Base-by-base conservation (phyloP, 768 basidiomycete genomes). In the Cystobasidiopsis lactophilus region DNA sequence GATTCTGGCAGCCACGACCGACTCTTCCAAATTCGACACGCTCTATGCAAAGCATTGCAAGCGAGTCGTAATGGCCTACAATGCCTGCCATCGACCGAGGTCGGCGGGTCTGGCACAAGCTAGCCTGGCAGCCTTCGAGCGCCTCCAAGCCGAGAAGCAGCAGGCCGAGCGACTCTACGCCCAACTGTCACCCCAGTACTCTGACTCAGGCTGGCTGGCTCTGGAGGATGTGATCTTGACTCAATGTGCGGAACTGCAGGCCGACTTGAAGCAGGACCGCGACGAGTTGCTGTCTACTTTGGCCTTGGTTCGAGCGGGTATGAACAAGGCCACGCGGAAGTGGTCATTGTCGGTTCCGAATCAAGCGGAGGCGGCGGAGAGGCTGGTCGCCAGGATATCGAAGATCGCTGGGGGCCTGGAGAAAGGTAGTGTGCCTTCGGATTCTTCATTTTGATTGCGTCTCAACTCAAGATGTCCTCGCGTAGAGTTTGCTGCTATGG, bases 31-130 rank as follows among this genome's bases (percentile, higher is more conserved):
- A 72, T 16, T 77, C 77, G 7, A 64, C 84, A 29, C 64, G 65
- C 13, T 85, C 27, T 98, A 93, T 64, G 69, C 78, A 21, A 68
- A 67, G 14, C 66, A 77, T 40, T 84, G 83, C 2, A 82, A 86
- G 60, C 77, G 78, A 50, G 78, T 85, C 4, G 81, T 93, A 52
- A 81, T 85, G 44, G 73, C 80, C 57, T 93, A 85, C 60, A 79
- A 77, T 47, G 78, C 75, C 58, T 79, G 80, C n/a, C 80, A 79
- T 18, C 76, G 88, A 40, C 73, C 79, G 46, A 82, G 91, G 61
- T 84, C 81, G 62, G 86, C 85, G 10, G 68, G 89, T 33, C 81
- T 80, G 59, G 67, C 95, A 46, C 82, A 88, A 56, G 84, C 82
- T 1, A 79, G 75, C 60, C 70, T 95, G 16, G 91, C 88, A 2